Evolutionary conservation across 2,329 filamentous ascomycete genomes (phyloP), one percentile per base, ranked within the genome.

Genomic region (Blastomyces percursus): DNA sequence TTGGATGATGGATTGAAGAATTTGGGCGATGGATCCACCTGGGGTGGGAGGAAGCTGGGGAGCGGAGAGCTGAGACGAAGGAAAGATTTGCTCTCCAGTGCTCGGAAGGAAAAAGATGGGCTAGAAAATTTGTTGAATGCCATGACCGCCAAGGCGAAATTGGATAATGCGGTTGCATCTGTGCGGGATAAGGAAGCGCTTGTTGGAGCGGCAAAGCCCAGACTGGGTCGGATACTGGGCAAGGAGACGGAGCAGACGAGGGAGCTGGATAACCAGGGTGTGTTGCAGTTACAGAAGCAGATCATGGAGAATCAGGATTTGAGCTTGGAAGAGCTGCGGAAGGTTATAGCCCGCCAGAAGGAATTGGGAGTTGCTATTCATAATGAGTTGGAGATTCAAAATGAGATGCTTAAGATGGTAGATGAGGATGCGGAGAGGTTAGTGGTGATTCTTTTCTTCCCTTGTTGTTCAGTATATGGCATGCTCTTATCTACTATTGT

Each of bases 351-450:
- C 42, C 74, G 84, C 64, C 82, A 86, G 76, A 81, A 80, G 69
- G 83, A 87, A 69, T 78, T 87, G 74, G 84, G 84, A 1, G 80
- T 84, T 32, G 77, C 80, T 67, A 86, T 87, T 66, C 84, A 86
- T 66, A 79, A 83, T 64, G 84, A 87, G 73, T 71, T 87, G 68
- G 78, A 81, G 63, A 75, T 85, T 63, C 84, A 86, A 75, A 85
- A 85, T 70, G 79, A 82, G 67, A 77, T 86, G 77, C 69, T 87
- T 64, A 80, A 77, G 14, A 69, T 85, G 72, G 71, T 85, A 30
- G 83, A 84, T 66, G 80, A 84, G 66, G 84, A 87, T 73, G 78
- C 81, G 5, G 80, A 82, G 52, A 74, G 77, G 76, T 78, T 69
- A 65, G 72, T 69, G 32, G 24, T 30, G 24, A 51, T 12, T 51